Percentiles rank a stretch among this genome's conserved stretches.
These are phyloP conservation scores for Podila clonocystis DNA, from an alignment of 192 early-diverging fungal species.

Conservation along the genomic window DNA sequence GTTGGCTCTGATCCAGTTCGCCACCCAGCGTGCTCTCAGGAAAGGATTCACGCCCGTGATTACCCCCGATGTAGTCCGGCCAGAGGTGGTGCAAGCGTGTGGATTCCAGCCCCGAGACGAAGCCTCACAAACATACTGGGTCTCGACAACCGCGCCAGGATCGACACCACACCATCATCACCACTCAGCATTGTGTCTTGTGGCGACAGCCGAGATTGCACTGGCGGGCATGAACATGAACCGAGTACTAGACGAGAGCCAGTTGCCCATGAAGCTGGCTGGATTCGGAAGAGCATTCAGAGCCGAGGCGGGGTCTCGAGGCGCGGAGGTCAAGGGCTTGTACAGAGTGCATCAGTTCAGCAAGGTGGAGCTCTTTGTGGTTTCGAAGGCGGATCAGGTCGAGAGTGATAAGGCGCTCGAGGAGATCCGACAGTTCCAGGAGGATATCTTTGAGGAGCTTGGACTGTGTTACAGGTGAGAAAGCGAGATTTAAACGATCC, in stretches of 20 bases:
- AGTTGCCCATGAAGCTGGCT: slow-evolving; percentile 79
- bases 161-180: slow-evolving; percentile 29
- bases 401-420: slow-evolving; percentile 75
- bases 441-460: slow-evolving; percentile 76
- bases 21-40: slow-evolving; percentile 75
- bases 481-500: background rate
- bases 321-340: slow-evolving; percentile 84
- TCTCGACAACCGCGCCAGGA: slow-evolving; percentile 53
- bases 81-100: slow-evolving; percentile 83
- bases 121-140: slow-evolving; percentile 90
- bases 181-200: slow-evolving; percentile 72
- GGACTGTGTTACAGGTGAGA: slow-evolving; percentile 78
- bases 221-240: slow-evolving; percentile 86
- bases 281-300: slow-evolving; percentile 90
- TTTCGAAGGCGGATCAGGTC: slow-evolving; percentile 61
- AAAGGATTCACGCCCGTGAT: slow-evolving; percentile 83
- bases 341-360: slow-evolving; percentile 96
- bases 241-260: slow-evolving; percentile 63
- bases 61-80: slow-evolving; percentile 85
- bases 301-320: slow-evolving; percentile 89
- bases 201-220: slow-evolving; percentile 93
- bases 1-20: slow-evolving; percentile 87
- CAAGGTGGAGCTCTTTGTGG: slow-evolving; percentile 91
- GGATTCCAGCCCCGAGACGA: slow-evolving; percentile 87
- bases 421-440: slow-evolving; percentile 79